A percentile compares a stretch with the other conserved stretches of the same genome.
These are phyloP conservation scores for Ogataea paradorogensis DNA, from an alignment of 805 yeast species.

Conservation along the genomic window DNA sequence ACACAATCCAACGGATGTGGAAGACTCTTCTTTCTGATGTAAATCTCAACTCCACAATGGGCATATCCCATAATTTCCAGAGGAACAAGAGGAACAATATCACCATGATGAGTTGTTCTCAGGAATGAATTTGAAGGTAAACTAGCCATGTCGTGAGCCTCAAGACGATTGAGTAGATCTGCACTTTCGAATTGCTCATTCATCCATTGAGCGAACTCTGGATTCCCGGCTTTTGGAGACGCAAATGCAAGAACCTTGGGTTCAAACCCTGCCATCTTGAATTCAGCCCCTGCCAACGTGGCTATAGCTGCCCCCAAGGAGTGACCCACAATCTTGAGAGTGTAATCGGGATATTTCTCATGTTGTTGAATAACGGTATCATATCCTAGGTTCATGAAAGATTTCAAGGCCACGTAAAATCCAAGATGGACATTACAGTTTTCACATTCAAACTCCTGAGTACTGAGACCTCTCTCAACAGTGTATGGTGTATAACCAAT, in stretches of 20 bases:
- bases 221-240: constrained; percentile 63
- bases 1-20: constrained; percentile 33
- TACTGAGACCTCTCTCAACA: constrained; percentile 21
- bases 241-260: constrained; percentile 61
- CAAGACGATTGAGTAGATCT: not conserved
- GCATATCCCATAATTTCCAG: constrained; percentile 38
- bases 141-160: not conserved
- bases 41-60: constrained; percentile 53
- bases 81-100: constrained; percentile 59
- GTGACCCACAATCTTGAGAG: constrained; percentile 62
- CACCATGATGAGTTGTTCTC: constrained; percentile 57
- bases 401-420: constrained; percentile 46
- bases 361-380: constrained; percentile 35
- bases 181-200: constrained; percentile 46
- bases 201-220: constrained; percentile 46
- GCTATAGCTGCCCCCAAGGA: constrained; percentile 70
- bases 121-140: constrained; percentile 38
- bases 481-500: constrained; percentile 44
- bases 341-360: constrained; percentile 43
- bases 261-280: constrained; percentile 48
- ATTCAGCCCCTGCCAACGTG: constrained; percentile 58
- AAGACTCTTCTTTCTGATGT: constrained; percentile 36
- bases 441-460: constrained; percentile 36
- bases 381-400: constrained; percentile 39
- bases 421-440: constrained; percentile 66